Evolutionary conservation across 2,329 filamentous ascomycete genomes (phyloP).

Genomic region (Aureobasidium sp.): DNA sequence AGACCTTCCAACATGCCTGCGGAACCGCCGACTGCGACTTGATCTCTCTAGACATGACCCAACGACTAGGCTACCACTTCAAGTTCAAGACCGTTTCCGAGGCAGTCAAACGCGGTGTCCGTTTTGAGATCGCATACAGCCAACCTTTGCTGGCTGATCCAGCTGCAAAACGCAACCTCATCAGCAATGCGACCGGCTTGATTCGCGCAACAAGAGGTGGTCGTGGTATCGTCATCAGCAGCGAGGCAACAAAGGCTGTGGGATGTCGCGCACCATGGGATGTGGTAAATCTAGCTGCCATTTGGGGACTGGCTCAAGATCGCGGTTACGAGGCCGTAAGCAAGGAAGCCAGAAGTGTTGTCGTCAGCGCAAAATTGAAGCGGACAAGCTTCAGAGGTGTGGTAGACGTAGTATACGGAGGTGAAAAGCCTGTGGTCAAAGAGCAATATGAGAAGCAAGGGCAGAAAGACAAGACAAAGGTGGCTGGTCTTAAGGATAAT

Average conservation of each 20-base stretch:
- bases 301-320: slow-evolving; percentile 89
- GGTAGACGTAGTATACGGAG: slow-evolving; percentile 81
- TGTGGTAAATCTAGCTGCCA: slow-evolving; percentile 85
- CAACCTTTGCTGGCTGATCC: slow-evolving; percentile 69
- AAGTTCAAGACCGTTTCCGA: slow-evolving; percentile 88
- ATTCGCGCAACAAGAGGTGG: slow-evolving; percentile 81
- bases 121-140: slow-evolving; percentile 91
- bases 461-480: slow-evolving; percentile 21
- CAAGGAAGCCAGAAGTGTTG: slow-evolving; percentile 78
- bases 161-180: slow-evolving; percentile 79
- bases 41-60: slow-evolving; percentile 88
- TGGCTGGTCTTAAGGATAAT: slow-evolving; percentile 1
- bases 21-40: slow-evolving; percentile 79
- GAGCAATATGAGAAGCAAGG: slow-evolving; percentile 33
- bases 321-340: slow-evolving; percentile 80
- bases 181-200: slow-evolving; percentile 82
- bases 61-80: slow-evolving; percentile 81
- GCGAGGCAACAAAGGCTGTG: slow-evolving; percentile 76
- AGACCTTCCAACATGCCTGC: slow-evolving; percentile 86
- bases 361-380: slow-evolving; percentile 86
- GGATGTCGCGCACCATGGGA: slow-evolving; percentile 85
- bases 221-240: slow-evolving; percentile 86
- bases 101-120: slow-evolving; percentile 82
- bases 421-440: slow-evolving; percentile 52
- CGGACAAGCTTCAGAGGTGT: slow-evolving; percentile 87